Evolutionary conservation across 176 grass and related monocot species (phyloP), one percentile per base, ranked within the genome.

Genomic region (Cocos nucifera): DNA sequence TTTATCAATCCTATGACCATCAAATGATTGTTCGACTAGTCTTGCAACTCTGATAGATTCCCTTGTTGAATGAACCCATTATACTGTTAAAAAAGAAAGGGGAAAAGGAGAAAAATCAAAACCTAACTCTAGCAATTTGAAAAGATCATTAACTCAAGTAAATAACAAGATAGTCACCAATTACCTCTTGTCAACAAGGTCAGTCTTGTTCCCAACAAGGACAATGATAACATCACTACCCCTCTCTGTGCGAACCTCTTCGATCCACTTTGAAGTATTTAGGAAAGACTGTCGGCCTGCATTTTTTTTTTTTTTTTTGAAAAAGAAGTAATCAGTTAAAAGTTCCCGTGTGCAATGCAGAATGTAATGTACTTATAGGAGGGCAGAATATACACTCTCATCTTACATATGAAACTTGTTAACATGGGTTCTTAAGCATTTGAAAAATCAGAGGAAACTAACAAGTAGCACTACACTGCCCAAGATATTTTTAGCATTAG

Each of bases 101-200:
- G 30, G 17, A 17, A 6, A 39, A 39, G 12, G 35, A 39, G 9
- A 12, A 30, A 39, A 39, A 39, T 12, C 35, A 39, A 12, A 39
- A 39, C 35, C 35, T 10, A 39, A 10, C 35, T 39, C 0, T 12
- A 39, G 35, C 9, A 39, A 39, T 9, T 30, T 39, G 9, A 39
- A 39, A 39, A 39, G 35, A 10, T 39, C 35, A 39, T 39, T 9
- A 39, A 12, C 35, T 39, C 35, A 39, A 39, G 35, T 61, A 56
- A 70, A 70, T 56, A 55, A 52, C 35, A 62, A 15, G 20, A 51
- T 62, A 63, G n/a, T 17, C 59, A 57, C 32, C 24, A 21, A 25
- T 71, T n/a, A 96, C 92, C 92, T 90, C 75, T 96, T 96, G 87
- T 96, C 92, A 51, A 96, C 92, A 82, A 91, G 92, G 55, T 96